Conservation (phyloP, 495 filamentous ascomycete species). For the Penicillium turbatum region DNA sequence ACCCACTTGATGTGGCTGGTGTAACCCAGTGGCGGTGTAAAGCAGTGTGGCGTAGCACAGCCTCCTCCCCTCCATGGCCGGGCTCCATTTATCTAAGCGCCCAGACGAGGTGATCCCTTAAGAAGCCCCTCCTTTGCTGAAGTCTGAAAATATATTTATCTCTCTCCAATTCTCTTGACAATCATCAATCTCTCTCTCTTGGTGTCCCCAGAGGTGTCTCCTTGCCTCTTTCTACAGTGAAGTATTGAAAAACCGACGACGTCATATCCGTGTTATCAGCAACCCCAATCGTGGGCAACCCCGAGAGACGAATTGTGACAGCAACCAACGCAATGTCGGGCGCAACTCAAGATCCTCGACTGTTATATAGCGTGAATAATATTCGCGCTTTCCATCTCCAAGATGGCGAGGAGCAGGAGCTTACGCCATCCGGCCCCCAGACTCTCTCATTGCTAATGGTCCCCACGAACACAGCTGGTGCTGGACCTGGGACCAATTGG, state of each 20-base stretch:
- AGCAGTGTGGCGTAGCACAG: conserved; percentile 18
- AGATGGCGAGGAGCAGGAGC: conserved; percentile 74
- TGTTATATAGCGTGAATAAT: conserved; percentile 79
- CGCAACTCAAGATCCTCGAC: conserved; percentile 58
- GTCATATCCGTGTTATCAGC: conserved; percentile 23
- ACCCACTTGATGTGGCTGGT: neutral
- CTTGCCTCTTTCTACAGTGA: neutral
- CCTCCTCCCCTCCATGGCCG: neutral
- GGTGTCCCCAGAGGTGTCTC: neutral
- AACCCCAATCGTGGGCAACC: conserved; percentile 2
- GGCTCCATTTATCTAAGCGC: conserved; percentile 29
- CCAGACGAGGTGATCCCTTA: conserved; percentile 17
- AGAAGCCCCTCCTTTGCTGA: conserved; percentile 19
- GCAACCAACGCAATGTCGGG: conserved; percentile 14
- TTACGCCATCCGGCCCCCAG: conserved; percentile 82
- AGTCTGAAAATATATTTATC: conserved; percentile 1
- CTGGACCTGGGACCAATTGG: conserved; percentile 20
- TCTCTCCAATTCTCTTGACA: conserved; percentile 1
- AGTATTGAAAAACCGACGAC: conserved; percentile 1
- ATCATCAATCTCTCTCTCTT: neutral
- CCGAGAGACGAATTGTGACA: neutral
- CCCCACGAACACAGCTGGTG: conserved; percentile 67
- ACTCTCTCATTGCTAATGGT: conserved; percentile 92
- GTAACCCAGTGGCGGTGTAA: conserved; percentile 23
- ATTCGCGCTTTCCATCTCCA: conserved; percentile 84